Evolutionary conservation across 306 rosid species (phyloP), one percentile per base, ranked within the genome.

Genomic region (Prinsepia uniflora): DNA sequence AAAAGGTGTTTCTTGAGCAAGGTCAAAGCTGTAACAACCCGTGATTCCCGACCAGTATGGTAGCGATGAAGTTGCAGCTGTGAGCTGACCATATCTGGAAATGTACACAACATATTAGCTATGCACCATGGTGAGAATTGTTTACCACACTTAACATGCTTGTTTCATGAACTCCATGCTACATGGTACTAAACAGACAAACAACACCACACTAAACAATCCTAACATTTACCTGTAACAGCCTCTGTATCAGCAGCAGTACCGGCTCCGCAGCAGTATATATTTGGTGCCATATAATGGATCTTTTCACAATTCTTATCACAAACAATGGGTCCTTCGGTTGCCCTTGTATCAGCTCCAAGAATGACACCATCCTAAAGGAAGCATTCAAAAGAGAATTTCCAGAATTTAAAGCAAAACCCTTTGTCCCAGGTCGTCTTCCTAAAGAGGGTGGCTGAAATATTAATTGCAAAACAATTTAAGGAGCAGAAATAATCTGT

Each of bases 231-330:
- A 90, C 98, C 99, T 68, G 99, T 94, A 52, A 94, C 99, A 18
- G 99, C 99, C 86, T 94, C 97, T 34, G 99, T 94, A 75, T 94
- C 97, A 67, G 97, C 97, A 73, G 99, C 99, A 70, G 99, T 94
- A 73, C 99, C 99, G 8, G 99, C 97, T 73, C 99, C 99, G 79
- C 97, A 94, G 65, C 99, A 94, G 73, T 91, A 91, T 41, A 94
- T 94, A 60, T 94, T 94, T 6, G 99, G 99, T 4, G 99, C 99
- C 99, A 94, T 91, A 58, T 84, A 94, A 70, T 94, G 99, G 73
- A 94, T 94, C 70, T 94, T 94, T 81, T 92, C 98, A 78, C 98
- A 92, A 84, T 92, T 92, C 70, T 92, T 92, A 75, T 92, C 98
- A 49, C 89, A 86, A 24, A 92, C 98, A 68, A 88, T 90, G 76